Evolutionary conservation across 306 rosid species (phyloP).

Genomic region (Mucuna pruriens): DNA sequence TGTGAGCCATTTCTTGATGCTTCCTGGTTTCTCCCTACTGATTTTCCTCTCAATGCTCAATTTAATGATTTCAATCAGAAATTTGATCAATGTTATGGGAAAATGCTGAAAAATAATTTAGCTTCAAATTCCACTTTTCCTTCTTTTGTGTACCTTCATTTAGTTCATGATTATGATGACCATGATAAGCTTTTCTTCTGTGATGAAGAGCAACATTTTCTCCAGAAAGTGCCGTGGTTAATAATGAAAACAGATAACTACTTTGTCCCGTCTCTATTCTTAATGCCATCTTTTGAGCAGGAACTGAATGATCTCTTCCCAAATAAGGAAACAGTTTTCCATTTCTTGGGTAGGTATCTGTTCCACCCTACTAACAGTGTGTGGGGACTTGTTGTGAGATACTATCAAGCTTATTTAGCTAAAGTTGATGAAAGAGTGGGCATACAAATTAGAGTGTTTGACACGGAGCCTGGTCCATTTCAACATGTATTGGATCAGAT

Average conservation of each 20-base stretch:
- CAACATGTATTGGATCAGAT: conserved; percentile 75
- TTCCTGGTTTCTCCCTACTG: conserved; percentile 73
- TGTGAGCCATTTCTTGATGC: conserved; percentile 78
- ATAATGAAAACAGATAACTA: conserved; percentile 73
- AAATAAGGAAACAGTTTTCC: conserved; percentile 70
- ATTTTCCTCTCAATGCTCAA: conserved; percentile 56
- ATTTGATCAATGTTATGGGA: conserved; percentile 61
- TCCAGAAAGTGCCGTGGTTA: conserved; percentile 65
- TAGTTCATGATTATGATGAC: conserved; percentile 68
- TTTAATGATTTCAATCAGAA: conserved; percentile 53
- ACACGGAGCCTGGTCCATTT: conserved; percentile 64
- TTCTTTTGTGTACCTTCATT: conserved; percentile 66
- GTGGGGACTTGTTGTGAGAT: conserved; percentile 75
- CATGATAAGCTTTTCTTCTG: conserved; percentile 86
- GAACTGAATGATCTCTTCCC: conserved; percentile 71
- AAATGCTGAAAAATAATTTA: conserved; percentile 56
- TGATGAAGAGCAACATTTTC: conserved; percentile 63
- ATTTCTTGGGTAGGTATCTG: conserved; percentile 75
- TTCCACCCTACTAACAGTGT: conserved; percentile 70
- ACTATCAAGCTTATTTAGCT: conserved; percentile 68
- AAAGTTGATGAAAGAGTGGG: conserved; percentile 73
- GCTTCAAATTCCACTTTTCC: conserved; percentile 31
- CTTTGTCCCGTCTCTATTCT: conserved; percentile 67
- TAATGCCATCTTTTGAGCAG: conserved; percentile 73
- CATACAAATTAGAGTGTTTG: conserved; percentile 76